Evolutionary conservation across 2,329 filamentous ascomycete species (phyloP), one percentile per base, ranked within the genome.

Genomic region (Pseudogymnoascus sp.): DNA sequence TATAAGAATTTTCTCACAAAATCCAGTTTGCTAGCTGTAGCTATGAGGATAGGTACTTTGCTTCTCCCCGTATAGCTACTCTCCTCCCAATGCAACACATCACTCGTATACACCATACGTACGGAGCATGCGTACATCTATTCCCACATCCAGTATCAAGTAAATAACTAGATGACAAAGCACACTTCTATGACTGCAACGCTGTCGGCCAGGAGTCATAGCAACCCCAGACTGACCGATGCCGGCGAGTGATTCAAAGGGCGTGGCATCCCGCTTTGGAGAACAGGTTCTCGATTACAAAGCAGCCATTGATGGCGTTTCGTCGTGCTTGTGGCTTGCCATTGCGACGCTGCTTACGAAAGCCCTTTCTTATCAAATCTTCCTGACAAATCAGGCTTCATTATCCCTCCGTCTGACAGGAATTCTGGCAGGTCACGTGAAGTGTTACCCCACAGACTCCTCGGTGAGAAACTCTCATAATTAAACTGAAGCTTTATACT

Each of bases 181-280:
- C 22, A 7, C 18, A 6, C 43, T 32, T 30, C n/a, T 54, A 32
- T 54, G 43, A 54, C 43, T 54, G 43, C n/a, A 30, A 54, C 41
- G 41, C 20, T 47, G 43, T 54, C 43, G 43, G 43, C n/a, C 22
- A 54, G 43, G 43, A 54, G 43, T 54, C 43, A 54, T 54, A 54
- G 4, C 22, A 30, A 9, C 14, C 9, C n/a, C 37, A 16, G 2
- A n/a, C 11, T 43, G 43, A 54, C 4, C 43, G 43, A 54, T 30
- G n/a, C 25, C 43, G 28, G 43, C 25, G 25, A 54, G 25, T 54
- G 43, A 9, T 54, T 18, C 43, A 18, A 54, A 54, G 43, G 43
- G 43, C 43, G 43, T 54, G 25, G 20, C 20, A 6, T 12, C 12
- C 11, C 11, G 11, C 12, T 25, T 7, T 12, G 20, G 20, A 25